Percentiles rank a stretch among this genome's conserved stretches.
Evolutionary conservation across 2,329 filamentous ascomycete species (phyloP).

Genomic region (Xylariaceae sp.): DNA sequence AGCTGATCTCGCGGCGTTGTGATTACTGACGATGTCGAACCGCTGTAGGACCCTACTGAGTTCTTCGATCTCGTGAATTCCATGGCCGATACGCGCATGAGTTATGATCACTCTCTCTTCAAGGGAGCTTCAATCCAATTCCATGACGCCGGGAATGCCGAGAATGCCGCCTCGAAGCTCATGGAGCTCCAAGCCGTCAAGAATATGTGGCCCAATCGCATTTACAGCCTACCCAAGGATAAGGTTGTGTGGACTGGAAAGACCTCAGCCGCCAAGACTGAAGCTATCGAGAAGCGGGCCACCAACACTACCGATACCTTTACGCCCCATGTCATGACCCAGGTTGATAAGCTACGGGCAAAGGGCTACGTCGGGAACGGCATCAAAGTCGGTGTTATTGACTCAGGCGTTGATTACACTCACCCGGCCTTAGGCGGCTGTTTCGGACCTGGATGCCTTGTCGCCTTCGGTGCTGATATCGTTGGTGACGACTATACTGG

Average conservation of each 20-base stretch:
- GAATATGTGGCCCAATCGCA: slow-evolving; percentile 45
- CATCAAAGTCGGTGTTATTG: slow-evolving; percentile 50
- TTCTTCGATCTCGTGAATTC: slow-evolving; percentile 36
- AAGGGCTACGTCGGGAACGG: slow-evolving; percentile 47
- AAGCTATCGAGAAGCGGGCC: slow-evolving; percentile 31
- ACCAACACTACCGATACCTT: slow-evolving; percentile 36
- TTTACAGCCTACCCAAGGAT: slow-evolving; percentile 42
- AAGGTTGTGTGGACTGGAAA: slow-evolving; percentile 40
- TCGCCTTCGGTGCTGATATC: slow-evolving; percentile 45
- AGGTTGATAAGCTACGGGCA: slow-evolving; percentile 50
- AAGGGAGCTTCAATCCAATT: slow-evolving; percentile 52
- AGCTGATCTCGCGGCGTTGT: slow-evolving; percentile 3
- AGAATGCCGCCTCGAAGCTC: slow-evolving; percentile 40
- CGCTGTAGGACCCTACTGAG: slow-evolving; percentile 36
- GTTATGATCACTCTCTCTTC: slow-evolving; percentile 49
- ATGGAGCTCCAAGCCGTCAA: slow-evolving; percentile 42
- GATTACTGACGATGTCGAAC: background rate
- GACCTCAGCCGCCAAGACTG: slow-evolving; percentile 30
- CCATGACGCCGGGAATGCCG: slow-evolving; percentile 42
- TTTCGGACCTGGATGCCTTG: slow-evolving; percentile 56
- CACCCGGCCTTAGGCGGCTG: slow-evolving; percentile 62
- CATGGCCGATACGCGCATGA: slow-evolving; percentile 44
- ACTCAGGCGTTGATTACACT: slow-evolving; percentile 58
- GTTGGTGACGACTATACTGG: slow-evolving; percentile 51
- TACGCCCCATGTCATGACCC: slow-evolving; percentile 53